Conservation (phyloP, 768 basidiomycete genomes). For the Trametes meyenii region DNA sequence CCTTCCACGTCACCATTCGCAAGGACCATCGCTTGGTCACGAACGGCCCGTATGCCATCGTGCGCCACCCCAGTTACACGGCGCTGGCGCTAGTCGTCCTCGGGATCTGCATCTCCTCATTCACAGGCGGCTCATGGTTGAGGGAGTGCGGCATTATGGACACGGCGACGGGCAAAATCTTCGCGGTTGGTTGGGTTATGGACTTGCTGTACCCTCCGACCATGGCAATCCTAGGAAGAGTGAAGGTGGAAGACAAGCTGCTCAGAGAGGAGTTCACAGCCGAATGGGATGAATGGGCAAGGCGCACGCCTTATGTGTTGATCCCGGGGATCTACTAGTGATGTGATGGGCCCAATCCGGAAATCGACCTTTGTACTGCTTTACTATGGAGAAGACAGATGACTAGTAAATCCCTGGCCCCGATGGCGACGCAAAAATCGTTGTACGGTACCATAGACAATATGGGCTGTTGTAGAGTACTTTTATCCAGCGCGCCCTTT, state of each 20-base stretch:
- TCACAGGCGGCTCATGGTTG: constrained; percentile 17
- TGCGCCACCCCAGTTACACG: constrained; percentile 31
- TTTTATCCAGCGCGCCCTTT: background rate
- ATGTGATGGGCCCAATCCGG: too few species aligned
- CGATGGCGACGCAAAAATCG: background rate
- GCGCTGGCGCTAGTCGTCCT: constrained; percentile 18
- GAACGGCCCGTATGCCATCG: constrained; percentile 25
- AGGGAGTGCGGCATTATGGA: constrained; percentile 19
- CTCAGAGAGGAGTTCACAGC: constrained; percentile 20
- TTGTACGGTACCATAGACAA: background rate
- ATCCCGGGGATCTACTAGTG: constrained; percentile 10
- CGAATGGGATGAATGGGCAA: constrained; percentile 22
- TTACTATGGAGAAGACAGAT: too few species aligned
- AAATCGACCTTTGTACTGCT: too few species aligned
- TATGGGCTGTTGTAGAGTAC: background rate
- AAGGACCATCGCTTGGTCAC: constrained; percentile 26
- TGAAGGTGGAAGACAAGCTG: constrained; percentile 21
- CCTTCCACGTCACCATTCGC: constrained; percentile 26
- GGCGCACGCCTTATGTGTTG: constrained; percentile 22
- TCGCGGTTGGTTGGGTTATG: constrained; percentile 13
- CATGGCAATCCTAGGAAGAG: constrained; percentile 14
- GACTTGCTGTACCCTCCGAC: constrained; percentile 13
- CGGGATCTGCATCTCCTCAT: constrained; percentile 19
- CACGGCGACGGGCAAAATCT: constrained; percentile 6
- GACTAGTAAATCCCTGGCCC: too few species aligned